Evolutionary conservation across 192 early-diverging fungal genomes (phyloP), one percentile per base, ranked within the genome.

Genomic region (Backusella tuberculispora): DNA sequence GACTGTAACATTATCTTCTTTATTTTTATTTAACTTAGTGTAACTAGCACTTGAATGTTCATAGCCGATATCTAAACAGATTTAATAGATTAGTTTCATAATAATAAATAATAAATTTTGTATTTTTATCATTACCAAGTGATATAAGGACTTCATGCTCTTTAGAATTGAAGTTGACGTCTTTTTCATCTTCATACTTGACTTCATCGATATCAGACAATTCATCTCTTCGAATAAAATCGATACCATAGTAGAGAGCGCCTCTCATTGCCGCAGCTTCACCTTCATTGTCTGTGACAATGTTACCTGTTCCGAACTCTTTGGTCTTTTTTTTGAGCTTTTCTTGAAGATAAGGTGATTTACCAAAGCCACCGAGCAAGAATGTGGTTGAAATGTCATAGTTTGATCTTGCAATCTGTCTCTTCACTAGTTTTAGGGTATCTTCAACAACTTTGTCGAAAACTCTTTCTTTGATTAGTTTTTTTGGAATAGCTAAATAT

Each of bases 281-380:
- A 45, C 68, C 68, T 17, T 46, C 24, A 6, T 37, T 21, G 21
- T 47, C 42, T 13, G 21, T 24, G 21, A 69, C 15, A 24, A 69
- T 29, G 12, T n/a, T 34, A 19, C 68, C 68, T 15, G 26, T 69
- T 17, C 12, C 2, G 13, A 21, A 47, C 0, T 37, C 6, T 3
- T 14, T 14, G 5, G 26, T 0, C 5, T 43, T 24, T 14, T 44
- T 17, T 24, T 44, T 34, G 2, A 69, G 43, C 6, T 4, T 69
- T 24, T 15, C 14, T 47, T 46, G 42, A 2, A 69, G 29, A 15
- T 69, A 69, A 13, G 68, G 68, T 17, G 68, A 69, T 15, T 14
- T 24, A 1, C 68, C 68, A 13, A 69, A 69, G 6, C 68, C 68
- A 14, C 68, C 68, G 29, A 69, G 40, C 12, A 69, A 34, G 13